Evolutionary conservation across 129 eudicot genomes (phyloP), one percentile per base, ranked within the genome.

Genomic region (Artemisia tridentata): DNA sequence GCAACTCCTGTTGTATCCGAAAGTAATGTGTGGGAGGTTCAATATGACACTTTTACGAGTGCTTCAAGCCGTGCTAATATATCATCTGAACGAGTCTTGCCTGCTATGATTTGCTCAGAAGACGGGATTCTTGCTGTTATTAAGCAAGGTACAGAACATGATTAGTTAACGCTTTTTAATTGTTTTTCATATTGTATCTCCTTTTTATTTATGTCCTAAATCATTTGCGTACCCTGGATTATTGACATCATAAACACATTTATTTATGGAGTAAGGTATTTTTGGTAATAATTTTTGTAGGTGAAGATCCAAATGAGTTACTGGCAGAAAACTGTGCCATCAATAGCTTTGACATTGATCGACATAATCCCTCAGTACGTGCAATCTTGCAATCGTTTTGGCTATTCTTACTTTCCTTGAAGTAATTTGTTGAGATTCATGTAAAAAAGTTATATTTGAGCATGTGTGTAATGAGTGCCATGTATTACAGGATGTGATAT

Each of bases 21-120:
- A 82, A 89, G 98, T 83, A 97, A 93, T 65, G 88, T 93, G 38
- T 93, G 98, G 98, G 98, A 93, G 72, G 87, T 93, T 52, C 98
- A 93, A 7, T 93, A 81, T 50, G 98, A 93, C 85, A 82, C 90
- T 68, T 90, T 85, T 77, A 69, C 75, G 29, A 84, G 77, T 49
- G 76, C 98, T 64, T 83, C 92, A 55, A 85, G 79, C 67, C 84
- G 55, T 20, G 67, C 79, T 63, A 86, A 77, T 63, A 29, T 79
- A n/a, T 79, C 95, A 53, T 82, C 96, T 3, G 82, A 90, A 47
- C 72, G 86, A 70, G 81, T 85, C 51, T 83, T 93, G 53, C 98
- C 98, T 62, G 98, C 81, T 31, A 87, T 93, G 95, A 89, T 89
- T 41, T 93, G 98, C 80, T 89, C 96, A 13, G 96, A 93, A 83